phyloP scores from a whole-genome alignment of 768 basidiomycete genomes.

The Psilocybe sp. region DNA sequence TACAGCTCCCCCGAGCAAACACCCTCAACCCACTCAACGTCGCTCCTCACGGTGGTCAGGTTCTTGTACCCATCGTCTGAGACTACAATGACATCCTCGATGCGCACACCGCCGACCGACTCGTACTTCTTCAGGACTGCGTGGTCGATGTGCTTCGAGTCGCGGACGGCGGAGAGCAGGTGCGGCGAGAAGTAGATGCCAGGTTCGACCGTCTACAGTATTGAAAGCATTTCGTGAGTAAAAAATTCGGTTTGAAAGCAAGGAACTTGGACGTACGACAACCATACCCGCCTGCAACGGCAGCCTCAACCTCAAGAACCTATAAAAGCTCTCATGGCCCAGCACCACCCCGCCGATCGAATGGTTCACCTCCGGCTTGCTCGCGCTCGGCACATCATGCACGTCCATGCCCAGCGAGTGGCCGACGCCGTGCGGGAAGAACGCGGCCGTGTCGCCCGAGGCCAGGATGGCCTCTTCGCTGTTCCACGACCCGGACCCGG shows the following conservation, averaged over 20 bases:
- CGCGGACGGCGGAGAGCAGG: conserved; percentile 61
- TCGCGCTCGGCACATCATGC: conserved; percentile 86
- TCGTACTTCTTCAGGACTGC: conserved; percentile 71
- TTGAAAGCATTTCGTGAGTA: not conserved
- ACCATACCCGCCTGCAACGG: conserved; percentile 81
- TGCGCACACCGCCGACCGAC: conserved; percentile 85
- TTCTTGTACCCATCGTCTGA: conserved; percentile 75
- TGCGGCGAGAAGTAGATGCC: conserved; percentile 86
- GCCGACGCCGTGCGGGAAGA: conserved; percentile 93
- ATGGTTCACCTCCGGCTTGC: conserved; percentile 60
- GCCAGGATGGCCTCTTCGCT: conserved; percentile 67
- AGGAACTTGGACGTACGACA: conserved; percentile 51
- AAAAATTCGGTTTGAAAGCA: conserved; percentile 2
- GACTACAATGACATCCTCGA: conserved; percentile 90
- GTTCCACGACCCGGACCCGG: conserved; percentile 53
- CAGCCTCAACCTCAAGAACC: conserved; percentile 75
- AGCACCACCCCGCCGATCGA: conserved; percentile 39
- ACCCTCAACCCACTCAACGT: conserved; percentile 77
- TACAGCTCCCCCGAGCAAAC: conserved; percentile 65
- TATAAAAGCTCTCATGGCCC: conserved; percentile 68
- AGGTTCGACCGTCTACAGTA: conserved; percentile 79
- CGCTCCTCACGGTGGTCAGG: conserved; percentile 81
- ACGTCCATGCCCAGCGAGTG: conserved; percentile 94
- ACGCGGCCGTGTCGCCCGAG: conserved; percentile 76
- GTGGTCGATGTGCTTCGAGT: conserved; percentile 66